Evolutionary conservation across 192 early-diverging fungal genomes (phyloP).

Genomic region (Chytriomyces hyalinus): DNA sequence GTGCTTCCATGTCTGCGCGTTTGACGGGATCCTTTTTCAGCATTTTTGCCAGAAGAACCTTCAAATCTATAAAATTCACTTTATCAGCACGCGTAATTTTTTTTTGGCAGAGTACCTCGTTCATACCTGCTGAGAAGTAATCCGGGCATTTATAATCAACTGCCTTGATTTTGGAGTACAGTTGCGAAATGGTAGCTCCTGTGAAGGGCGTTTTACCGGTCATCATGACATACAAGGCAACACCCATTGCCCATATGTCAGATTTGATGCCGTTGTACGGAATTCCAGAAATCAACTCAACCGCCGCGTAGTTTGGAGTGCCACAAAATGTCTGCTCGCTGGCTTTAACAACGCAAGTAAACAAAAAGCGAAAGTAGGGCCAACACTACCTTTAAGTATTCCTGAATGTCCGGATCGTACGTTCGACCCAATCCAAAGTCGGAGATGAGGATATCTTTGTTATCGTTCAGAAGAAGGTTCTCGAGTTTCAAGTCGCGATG

Average conservation of each 20-base stretch:
- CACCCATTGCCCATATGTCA: slow-evolving; percentile 74
- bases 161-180: slow-evolving; percentile 65
- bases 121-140: slow-evolving; percentile 59
- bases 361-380: neutral
- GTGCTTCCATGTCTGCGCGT: slow-evolving; percentile 58
- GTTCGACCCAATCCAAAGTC: slow-evolving; percentile 68
- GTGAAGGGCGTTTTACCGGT: slow-evolving; percentile 63
- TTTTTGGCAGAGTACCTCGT: neutral
- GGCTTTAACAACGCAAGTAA: neutral
- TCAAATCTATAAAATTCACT: slow-evolving; percentile 44
- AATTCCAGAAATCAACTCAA: slow-evolving; percentile 66
- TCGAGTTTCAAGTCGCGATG: slow-evolving; percentile 67
- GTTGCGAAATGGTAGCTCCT: slow-evolving; percentile 55
- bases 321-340: slow-evolving; percentile 65
- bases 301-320: slow-evolving; percentile 69
- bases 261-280: slow-evolving; percentile 67
- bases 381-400: slow-evolving; percentile 58
- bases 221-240: slow-evolving; percentile 67
- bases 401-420: slow-evolving; percentile 47
- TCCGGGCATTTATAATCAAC: slow-evolving; percentile 65
- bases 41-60: slow-evolving; percentile 54
- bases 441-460: slow-evolving; percentile 59
- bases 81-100: neutral
- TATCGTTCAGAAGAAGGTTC: slow-evolving; percentile 59
- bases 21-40: slow-evolving; percentile 61